Conservation (phyloP, 2,329 filamentous ascomycete species). For the Nothophaeocryptopus gaeumannii region DNA sequence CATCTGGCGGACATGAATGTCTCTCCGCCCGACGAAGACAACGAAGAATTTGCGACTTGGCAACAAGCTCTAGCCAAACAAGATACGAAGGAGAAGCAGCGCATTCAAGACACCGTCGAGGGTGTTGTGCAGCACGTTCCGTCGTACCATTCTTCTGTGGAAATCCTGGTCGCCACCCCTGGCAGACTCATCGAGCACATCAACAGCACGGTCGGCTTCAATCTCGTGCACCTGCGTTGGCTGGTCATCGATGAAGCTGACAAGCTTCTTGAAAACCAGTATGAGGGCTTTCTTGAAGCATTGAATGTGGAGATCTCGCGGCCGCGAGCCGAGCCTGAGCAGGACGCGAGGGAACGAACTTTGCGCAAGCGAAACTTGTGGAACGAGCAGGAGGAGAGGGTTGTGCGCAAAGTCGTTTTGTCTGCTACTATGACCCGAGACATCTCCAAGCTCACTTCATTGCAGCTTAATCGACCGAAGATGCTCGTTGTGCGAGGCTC, state of each 20-base stretch:
- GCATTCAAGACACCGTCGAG: slow-evolving; percentile 38
- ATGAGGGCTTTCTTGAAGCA: slow-evolving; percentile 30
- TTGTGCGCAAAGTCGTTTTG: slow-evolving; percentile 75
- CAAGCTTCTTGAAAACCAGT: slow-evolving; percentile 73
- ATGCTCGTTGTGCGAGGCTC: slow-evolving; percentile 70
- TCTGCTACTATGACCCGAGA: slow-evolving; percentile 92
- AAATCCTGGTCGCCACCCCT: slow-evolving; percentile 87
- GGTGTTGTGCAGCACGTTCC: slow-evolving; percentile 62
- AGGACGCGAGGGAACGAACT: slow-evolving; percentile 27
- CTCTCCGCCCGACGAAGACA: slow-evolving; percentile 37
- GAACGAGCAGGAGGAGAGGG: slow-evolving; percentile 39
- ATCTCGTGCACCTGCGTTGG: slow-evolving; percentile 75
- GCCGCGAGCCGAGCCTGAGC: slow-evolving; percentile 20
- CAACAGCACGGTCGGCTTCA: slow-evolving; percentile 77
- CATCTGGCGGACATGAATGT: slow-evolving; percentile 38
- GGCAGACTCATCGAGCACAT: slow-evolving; percentile 90
- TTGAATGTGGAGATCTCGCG: slow-evolving; percentile 26
- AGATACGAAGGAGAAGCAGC: slow-evolving; percentile 25
- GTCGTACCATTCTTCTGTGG: slow-evolving; percentile 67
- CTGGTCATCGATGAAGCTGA: slow-evolving; percentile 92
- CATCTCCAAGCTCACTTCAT: slow-evolving; percentile 70
- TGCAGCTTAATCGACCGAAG: slow-evolving; percentile 71
- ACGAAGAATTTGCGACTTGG: slow-evolving; percentile 33
- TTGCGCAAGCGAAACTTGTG: slow-evolving; percentile 31
- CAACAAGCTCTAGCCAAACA: slow-evolving; percentile 20